Evolutionary conservation across 257 asterid species (phyloP), one percentile per base, ranked within the genome.

Genomic region (Schizonepeta tenuifolia): DNA sequence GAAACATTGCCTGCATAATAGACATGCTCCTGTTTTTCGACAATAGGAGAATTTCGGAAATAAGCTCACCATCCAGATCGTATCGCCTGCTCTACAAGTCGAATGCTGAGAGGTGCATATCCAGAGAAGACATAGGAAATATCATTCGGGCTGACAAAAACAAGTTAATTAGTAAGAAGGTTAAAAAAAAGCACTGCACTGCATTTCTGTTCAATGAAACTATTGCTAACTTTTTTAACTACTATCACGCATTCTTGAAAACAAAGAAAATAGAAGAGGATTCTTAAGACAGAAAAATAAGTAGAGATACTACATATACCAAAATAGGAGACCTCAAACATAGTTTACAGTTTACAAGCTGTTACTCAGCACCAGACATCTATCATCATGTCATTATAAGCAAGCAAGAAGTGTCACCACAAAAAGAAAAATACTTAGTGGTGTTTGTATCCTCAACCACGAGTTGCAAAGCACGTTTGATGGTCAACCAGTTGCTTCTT

Each of bases 41-140:
- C 31, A 50, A 15, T 11, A 57, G 58, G 67, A 54, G 24, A 78
- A 61, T 33, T 71, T 28, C 43, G 58, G 54, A 70, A 65, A 67
- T 56, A 76, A 77, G 51, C 94, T 89, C 81, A 95, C 99, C 98
- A 95, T 67, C 98, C 98, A 41, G 97, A 91, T 82, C 96, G 84
- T 65, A 95, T 88, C 17, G 98, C 98, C 46, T 91, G 97, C 80
- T 95, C 97, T 76, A 95, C 86, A 43, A 95, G 93, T 71, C 98
- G 97, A 78, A 95, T 80, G 77, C 99, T 92, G 81, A 95, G 97
- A 72, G 99, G 99, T 40, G 99, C 98, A 47, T 92, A 95, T 80
- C 98, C 99, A 73, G 98, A 92, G 87, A 95, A 95, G 77, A 88
- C 97, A 61, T 92, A 92, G 66, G 97, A 86, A 68, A 95, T 92